Base-by-base conservation (phyloP, 768 basidiomycete species). In the Tricholoma hemisulphureum region DNA sequence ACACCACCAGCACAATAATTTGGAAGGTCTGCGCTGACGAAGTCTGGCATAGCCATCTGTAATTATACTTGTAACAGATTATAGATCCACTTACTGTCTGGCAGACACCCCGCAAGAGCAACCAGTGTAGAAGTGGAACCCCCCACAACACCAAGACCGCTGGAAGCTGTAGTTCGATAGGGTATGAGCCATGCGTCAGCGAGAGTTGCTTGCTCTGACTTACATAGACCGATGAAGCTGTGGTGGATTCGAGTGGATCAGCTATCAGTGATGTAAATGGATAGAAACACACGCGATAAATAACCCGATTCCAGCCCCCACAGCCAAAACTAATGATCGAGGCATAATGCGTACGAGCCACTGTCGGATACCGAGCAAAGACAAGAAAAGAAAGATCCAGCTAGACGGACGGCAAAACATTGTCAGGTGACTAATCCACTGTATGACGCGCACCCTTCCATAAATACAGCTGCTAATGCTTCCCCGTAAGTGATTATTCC, bases 291-390 rank as follows among this genome's bases (percentile, higher is more conserved):
- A 90, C 80, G 91, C 91, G 61, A 95, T 91, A 72, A 91, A 95
- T 14, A 95, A 71, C 60, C 92, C 92, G 64, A 95, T 93, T 56
- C 92, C 92, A 31, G 89, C 84, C 43, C 92, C 92, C 10, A 93
- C 89, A 2, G 92, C 87, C 53, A 93, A 80, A 3, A 93, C 87
- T 24, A 95, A 80, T 2, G 92, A 93, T 61, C 90, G 88, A 1
- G 92, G 92, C 84, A 95, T 93, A 55, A 92, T 82, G 11, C 92
- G 84, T 11, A 88, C 89, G 4, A 95, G 80, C 92, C 92, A 95
- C 75, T 93, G 91, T 50, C 92, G 90, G 53, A 95, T 78, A 58
- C 92, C 92, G 26, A 94, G 75, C 23, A 95, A 69, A 0, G 91
- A 92, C 11, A 95, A 75, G 65, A 87, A 61, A 59, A 93, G 81